Evolutionary conservation across 1,284 basidiomycete species (phyloP).

Genomic region (Trichosporon faecale): DNA sequence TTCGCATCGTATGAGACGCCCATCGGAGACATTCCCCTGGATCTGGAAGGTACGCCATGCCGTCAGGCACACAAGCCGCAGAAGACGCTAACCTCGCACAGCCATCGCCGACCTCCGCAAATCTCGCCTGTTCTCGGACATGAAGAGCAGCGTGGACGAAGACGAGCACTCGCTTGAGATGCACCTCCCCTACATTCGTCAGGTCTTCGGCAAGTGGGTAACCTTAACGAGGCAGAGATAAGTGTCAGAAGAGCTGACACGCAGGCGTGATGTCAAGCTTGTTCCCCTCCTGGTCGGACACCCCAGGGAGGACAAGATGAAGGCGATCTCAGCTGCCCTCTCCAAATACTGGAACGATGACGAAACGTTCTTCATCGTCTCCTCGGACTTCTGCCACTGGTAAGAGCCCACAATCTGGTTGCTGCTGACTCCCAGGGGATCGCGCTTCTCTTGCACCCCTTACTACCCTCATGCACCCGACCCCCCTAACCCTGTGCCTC

Average conservation of each 20-base stretch:
- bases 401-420: conserved; percentile 46
- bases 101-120: conserved; percentile 66
- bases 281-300: conserved; percentile 91
- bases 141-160: conserved; percentile 72
- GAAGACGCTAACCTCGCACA: conserved; percentile 41
- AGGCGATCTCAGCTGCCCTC: conserved; percentile 65
- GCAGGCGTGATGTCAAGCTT: conserved; percentile 65
- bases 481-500: conserved; percentile 53
- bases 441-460: conserved; percentile 82
- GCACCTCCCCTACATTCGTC: conserved; percentile 90
- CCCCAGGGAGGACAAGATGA: conserved; percentile 63
- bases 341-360: conserved; percentile 73
- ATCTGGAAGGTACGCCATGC: conserved; percentile 65
- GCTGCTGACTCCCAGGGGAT: conserved; percentile 63
- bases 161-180: conserved; percentile 98
- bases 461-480: conserved; percentile 71
- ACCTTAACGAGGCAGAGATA: no score
- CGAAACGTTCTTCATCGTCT: conserved; percentile 83
- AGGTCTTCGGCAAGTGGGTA: conserved; percentile 73
- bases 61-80: not conserved
- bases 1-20: conserved; percentile 81
- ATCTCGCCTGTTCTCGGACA: conserved; percentile 69
- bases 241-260: not conserved
- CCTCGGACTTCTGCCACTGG: conserved; percentile 99
- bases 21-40: conserved; percentile 74